Conservation (phyloP, 2,329 filamentous ascomycete genomes). For the Fusarium oligoseptatum region DNA sequence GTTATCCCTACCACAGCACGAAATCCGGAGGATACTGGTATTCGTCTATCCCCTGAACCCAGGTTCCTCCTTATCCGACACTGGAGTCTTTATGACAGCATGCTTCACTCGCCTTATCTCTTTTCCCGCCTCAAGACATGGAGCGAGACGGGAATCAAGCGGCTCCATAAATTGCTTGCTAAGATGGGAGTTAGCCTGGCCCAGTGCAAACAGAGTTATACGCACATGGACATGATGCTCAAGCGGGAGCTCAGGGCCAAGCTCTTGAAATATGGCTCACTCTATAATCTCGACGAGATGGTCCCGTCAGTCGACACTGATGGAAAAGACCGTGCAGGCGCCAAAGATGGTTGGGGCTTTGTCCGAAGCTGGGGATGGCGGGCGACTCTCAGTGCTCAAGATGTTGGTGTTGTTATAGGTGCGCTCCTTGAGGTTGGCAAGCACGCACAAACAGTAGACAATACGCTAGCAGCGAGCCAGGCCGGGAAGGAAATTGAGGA, state of each 20-base stretch:
- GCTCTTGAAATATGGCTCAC: constrained; percentile 88
- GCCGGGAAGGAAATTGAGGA: constrained; percentile 58
- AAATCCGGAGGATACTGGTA: constrained; percentile 91
- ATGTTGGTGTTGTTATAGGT: constrained; percentile 92
- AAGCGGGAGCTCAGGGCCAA: constrained; percentile 89
- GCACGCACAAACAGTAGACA: constrained; percentile 55
- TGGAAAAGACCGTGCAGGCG: constrained; percentile 75
- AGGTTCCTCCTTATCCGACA: constrained; percentile 93
- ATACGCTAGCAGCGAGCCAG: constrained; percentile 49
- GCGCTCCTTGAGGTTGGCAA: constrained; percentile 93
- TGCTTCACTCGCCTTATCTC: constrained; percentile 96
- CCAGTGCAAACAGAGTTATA: constrained; percentile 95
- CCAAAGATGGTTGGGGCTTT: constrained; percentile 96
- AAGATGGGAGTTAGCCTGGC: constrained; percentile 98
- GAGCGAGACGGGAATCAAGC: constrained; percentile 89
- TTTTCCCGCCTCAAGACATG: constrained; percentile 93
- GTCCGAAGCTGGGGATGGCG: constrained; percentile 98
- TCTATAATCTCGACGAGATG: constrained; percentile 94
- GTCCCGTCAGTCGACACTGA: constrained; percentile 84
- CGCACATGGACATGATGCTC: constrained; percentile 98
- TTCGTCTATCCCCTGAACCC: constrained; percentile 92
- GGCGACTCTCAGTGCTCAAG: constrained; percentile 90
- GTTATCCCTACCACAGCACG: constrained; percentile 90
- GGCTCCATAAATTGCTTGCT: constrained; percentile 91
- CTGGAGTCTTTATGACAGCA: constrained; percentile 98